Evolutionary conservation across 768 basidiomycete species (phyloP).

Genomic region (Lanmaoa rubissima): DNA sequence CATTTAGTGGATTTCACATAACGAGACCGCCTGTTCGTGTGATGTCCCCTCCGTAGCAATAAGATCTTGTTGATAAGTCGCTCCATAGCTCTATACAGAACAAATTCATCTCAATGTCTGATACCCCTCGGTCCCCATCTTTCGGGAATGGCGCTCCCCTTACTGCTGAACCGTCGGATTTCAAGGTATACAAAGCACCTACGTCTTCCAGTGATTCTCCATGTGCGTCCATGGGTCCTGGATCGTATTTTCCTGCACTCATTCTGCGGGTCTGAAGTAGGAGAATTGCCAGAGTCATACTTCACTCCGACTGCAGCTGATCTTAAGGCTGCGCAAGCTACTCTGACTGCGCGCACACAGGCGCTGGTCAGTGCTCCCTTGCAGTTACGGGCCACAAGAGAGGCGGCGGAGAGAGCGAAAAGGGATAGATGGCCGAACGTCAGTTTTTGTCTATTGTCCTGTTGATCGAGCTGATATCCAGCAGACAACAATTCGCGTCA

Average conservation of each 20-base stretch:
- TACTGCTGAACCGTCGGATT: conserved; percentile 24
- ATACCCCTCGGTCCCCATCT: conserved; percentile 14
- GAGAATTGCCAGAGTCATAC: conserved; percentile 66
- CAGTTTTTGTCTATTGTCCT: neutral
- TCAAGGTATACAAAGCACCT: conserved; percentile 52
- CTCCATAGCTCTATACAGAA: conserved; percentile 13
- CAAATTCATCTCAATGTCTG: conserved; percentile 24
- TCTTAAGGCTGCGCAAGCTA: conserved; percentile 63
- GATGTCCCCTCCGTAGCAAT: conserved; percentile 6
- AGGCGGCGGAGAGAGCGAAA: conserved; percentile 58
- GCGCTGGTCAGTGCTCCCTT: conserved; percentile 70
- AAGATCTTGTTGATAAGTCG: conserved; percentile 17
- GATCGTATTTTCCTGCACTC: conserved; percentile 1
- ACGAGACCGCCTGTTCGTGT: conserved; percentile 11
- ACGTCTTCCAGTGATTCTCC: conserved; percentile 25
- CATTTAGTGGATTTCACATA: conserved; percentile 4
- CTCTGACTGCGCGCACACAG: conserved; percentile 58
- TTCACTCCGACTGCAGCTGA: conserved; percentile 73
- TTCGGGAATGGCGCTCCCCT: neutral
- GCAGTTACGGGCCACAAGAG: conserved; percentile 59
- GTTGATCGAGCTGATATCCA: conserved; percentile 12
- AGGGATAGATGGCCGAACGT: conserved; percentile 74
- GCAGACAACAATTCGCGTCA: conserved; percentile 79
- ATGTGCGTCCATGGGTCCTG: conserved; percentile 32
- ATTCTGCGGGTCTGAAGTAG: conserved; percentile 29